These are phyloP conservation scores for Stachybotrys echinatus DNA, from an alignment of 2,329 filamentous ascomycete genomes.

Conservation along the genomic window DNA sequence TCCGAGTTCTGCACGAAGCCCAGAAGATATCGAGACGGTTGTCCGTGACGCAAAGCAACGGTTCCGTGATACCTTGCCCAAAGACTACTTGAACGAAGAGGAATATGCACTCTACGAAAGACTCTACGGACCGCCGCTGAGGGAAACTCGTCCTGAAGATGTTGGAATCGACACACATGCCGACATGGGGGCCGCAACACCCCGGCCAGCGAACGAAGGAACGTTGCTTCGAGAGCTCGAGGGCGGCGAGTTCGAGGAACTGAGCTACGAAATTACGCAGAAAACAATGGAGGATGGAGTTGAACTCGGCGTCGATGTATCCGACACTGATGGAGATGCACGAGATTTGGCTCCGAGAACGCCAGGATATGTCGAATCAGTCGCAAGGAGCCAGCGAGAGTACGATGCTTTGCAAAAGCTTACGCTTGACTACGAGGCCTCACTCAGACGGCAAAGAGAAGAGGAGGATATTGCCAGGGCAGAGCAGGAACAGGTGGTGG, in stretches of 20 bases:
- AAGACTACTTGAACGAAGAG: slow-evolving; percentile 60
- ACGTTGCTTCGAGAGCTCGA: slow-evolving; percentile 49
- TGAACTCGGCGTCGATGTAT: slow-evolving; percentile 4
- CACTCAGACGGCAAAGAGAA: slow-evolving; percentile 28
- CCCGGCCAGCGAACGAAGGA: slow-evolving; percentile 25
- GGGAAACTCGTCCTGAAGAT: slow-evolving; percentile 55
- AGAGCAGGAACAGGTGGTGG: slow-evolving; percentile 20
- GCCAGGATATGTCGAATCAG: slow-evolving; percentile 38
- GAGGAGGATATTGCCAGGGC: slow-evolving; percentile 24
- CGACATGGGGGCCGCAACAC: slow-evolving; percentile 22
- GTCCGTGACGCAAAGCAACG: slow-evolving; percentile 68
- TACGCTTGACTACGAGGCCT: slow-evolving; percentile 52
- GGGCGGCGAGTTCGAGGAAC: slow-evolving; percentile 56
- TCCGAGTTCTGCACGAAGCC: not conserved
- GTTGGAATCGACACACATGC: slow-evolving; percentile 41
- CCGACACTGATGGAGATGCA: slow-evolving; percentile 10
- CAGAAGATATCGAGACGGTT: slow-evolving; percentile 49
- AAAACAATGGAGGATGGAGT: slow-evolving; percentile 4
- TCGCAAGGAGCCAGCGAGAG: slow-evolving; percentile 50
- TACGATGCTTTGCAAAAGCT: slow-evolving; percentile 48
- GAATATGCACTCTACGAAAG: slow-evolving; percentile 75
- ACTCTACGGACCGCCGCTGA: slow-evolving; percentile 71
- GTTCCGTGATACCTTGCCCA: slow-evolving; percentile 73
- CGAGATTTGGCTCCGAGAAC: slow-evolving; percentile 19
- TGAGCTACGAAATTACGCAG: slow-evolving; percentile 38